phyloP scores from a whole-genome alignment of 2,329 filamentous ascomycete species.

The Calonectria pauciramosa region DNA sequence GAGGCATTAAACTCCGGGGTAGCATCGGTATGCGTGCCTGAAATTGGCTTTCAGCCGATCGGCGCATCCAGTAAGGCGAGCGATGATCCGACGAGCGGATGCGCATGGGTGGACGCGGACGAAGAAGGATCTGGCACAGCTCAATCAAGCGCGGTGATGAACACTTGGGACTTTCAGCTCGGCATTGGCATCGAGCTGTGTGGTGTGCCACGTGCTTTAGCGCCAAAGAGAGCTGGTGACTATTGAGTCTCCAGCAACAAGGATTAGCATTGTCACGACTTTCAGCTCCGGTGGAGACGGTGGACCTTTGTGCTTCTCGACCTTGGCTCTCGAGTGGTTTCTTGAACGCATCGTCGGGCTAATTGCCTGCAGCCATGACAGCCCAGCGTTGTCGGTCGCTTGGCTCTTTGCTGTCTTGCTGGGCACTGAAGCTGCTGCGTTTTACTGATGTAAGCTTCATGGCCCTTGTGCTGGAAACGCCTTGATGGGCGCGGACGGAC shows the following conservation, averaged over 20 bases:
- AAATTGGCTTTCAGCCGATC: neutral
- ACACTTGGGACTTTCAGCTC: neutral
- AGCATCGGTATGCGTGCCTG: neutral
- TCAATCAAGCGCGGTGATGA: neutral
- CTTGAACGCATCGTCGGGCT: neutral
- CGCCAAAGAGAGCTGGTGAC: neutral
- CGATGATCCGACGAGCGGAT: neutral
- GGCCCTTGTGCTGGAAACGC: neutral
- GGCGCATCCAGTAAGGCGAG: neutral
- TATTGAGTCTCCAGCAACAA: neutral
- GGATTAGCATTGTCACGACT: neutral
- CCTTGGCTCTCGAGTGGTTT: neutral
- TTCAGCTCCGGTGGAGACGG: neutral
- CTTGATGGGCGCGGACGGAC: neutral
- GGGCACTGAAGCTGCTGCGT: too few species aligned
- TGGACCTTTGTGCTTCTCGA: neutral
- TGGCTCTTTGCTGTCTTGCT: neutral
- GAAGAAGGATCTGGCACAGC: neutral
- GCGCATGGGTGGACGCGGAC: neutral
- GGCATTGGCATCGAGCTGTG: neutral
- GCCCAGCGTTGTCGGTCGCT: neutral
- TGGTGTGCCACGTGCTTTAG: conserved; percentile 3
- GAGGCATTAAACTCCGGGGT: neutral
- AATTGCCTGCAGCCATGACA: conserved; percentile 12
- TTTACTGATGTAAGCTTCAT: neutral